A percentile compares a stretch with the other conserved stretches of the same genome.
Conservation (phyloP, 2,329 filamentous ascomycete genomes). For the Alternaria gaisen region DNA sequence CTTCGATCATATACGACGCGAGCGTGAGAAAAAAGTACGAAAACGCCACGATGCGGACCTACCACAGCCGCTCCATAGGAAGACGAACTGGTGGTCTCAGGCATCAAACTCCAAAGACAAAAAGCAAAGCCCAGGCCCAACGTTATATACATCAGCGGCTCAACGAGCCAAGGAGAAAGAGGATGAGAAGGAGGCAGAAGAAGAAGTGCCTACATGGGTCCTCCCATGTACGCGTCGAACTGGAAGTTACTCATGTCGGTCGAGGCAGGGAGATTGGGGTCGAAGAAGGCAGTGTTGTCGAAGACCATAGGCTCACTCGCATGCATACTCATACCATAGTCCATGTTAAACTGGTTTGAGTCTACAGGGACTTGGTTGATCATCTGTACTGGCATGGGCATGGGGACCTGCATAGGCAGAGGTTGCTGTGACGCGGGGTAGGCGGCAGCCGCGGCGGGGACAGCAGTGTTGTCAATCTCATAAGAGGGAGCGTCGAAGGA, state of each 20-base stretch:
- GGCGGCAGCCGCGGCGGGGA: neutral
- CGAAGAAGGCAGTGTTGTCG: conserved; percentile 30
- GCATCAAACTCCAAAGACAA: conserved; percentile 23
- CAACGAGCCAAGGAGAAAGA: neutral
- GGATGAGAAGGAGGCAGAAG: neutral
- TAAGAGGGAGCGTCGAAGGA: conserved; percentile 19
- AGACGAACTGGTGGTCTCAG: conserved; percentile 36
- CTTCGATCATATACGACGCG: neutral
- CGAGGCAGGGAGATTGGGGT: conserved; percentile 20
- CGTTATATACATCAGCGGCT: conserved; percentile 20
- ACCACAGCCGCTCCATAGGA: conserved; percentile 29
- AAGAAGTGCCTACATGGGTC: conserved; percentile 10
- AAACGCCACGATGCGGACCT: conserved; percentile 32
- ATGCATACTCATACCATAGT: conserved; percentile 34
- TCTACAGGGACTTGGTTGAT: conserved; percentile 25
- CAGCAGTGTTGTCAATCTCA: conserved; percentile 13
- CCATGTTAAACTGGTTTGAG: conserved; percentile 23
- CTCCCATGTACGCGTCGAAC: conserved; percentile 42
- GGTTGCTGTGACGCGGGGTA: conserved; percentile 23
- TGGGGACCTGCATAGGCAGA: conserved; percentile 8
- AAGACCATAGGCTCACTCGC: conserved; percentile 31
- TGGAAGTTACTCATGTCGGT: conserved; percentile 33
- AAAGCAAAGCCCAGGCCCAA: neutral
- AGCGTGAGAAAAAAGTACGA: neutral
- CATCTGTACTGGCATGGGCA: conserved; percentile 16